Evolutionary conservation across 2,329 filamentous ascomycete species (phyloP), one percentile per base, ranked within the genome.

Genomic region (Neonectria coccinea): DNA sequence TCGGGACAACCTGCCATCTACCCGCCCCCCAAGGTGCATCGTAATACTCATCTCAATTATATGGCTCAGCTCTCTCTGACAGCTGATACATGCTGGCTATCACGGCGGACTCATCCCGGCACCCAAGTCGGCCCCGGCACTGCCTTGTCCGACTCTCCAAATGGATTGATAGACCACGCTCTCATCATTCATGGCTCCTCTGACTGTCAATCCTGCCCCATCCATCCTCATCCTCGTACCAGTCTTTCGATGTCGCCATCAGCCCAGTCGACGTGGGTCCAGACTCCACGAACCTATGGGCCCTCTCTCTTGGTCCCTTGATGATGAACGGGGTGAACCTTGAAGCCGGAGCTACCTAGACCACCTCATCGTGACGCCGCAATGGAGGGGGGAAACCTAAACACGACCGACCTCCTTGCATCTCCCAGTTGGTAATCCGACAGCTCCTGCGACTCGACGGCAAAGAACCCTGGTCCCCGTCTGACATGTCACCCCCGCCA

Each of bases 251-350:
- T 61, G 54, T 66, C 61, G 36, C 31, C 58, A 55, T 63, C 55
- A 65, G 51, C 58, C 62, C 62, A 61, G 57, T 41, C 25, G 25
- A 56, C 56, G 56, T 69, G 65, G 59, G 59, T 66, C 62, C 42
- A 56, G 59, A 62, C 56, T 59, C 59, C 53, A 63, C 50, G 62
- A 65, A 60, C 56, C 36, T 50, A 61, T 63, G 56, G 56, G 56
- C 59, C 57, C 57, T 20, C 39, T 42, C 57, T 20, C 39, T 42
- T 20, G 39, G 39, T 42, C n/a, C 39, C 31, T 51, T 31, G 27
- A n/a, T n/a, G n/a, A n/a, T n/a, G n/a, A 31, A 69, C 58, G 62
- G 67, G 65, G 57, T 64, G 50, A 64, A 66, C 65, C 65, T 69
- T 62, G 67, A 60, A 61, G 53, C 56, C 20, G 41, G 57, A 54